These are phyloP conservation scores for Sordariomycetes sp. DNA, from an alignment of 2,329 filamentous ascomycete species.

Conservation along the genomic window DNA sequence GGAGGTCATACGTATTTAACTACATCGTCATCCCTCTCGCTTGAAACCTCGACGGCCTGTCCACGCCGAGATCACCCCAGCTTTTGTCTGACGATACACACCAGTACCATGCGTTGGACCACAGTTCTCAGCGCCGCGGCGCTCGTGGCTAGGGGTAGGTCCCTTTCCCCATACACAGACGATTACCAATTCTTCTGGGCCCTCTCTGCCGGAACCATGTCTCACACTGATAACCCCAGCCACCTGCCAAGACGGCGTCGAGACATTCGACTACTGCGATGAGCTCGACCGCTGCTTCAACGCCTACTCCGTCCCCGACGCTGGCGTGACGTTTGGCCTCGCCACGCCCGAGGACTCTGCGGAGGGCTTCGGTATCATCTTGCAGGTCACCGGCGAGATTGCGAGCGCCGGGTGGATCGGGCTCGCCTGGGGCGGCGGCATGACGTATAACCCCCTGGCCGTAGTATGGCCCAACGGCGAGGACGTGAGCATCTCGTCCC, in stretches of 20 bases:
- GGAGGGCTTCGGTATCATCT: constrained; percentile 22
- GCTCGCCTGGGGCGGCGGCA: constrained; percentile 27
- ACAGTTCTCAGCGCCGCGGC: constrained; percentile 3
- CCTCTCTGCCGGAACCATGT: neutral
- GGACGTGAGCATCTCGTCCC: constrained; percentile 19
- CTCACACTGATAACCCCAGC: neutral
- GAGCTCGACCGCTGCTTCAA: constrained; percentile 10
- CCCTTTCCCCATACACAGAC: neutral
- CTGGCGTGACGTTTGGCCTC: constrained; percentile 16
- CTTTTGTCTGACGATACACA: neutral
- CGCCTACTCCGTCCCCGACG: constrained; percentile 14
- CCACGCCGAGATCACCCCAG: neutral
- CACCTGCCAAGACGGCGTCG: constrained; percentile 2
- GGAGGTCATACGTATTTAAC: neutral
- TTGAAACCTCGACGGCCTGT: neutral
- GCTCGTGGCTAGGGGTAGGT: constrained; percentile 7
- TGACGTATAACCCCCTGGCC: constrained; percentile 28
- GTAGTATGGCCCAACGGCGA: constrained; percentile 26
- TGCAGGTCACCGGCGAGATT: constrained; percentile 26
- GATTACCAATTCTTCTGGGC: neutral
- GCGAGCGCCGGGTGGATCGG: constrained; percentile 25
- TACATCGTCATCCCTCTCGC: neutral
- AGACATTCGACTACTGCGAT: constrained; percentile 10
- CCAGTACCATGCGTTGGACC: constrained; percentile 8
- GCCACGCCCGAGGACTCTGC: constrained; percentile 19